Conservation (phyloP, 352 stramenopile genomes). For the Pilasporangium apinafurcum region DNA sequence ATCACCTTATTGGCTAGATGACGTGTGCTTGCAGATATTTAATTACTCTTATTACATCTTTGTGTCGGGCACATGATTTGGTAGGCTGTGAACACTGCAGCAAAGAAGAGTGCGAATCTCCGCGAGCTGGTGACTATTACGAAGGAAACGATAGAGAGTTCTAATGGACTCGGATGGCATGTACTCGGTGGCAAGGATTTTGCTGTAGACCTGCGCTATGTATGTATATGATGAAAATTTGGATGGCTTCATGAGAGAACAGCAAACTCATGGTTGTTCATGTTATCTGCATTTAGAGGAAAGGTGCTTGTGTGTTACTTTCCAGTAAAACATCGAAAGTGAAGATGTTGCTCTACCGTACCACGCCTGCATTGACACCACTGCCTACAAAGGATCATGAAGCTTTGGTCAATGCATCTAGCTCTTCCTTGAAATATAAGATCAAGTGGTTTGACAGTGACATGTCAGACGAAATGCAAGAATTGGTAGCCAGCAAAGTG, state of each 20-base stretch:
- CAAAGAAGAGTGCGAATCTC: conserved; percentile 46
- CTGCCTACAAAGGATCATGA: conserved; percentile 26
- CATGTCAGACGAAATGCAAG: conserved; percentile 44
- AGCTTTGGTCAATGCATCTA: conserved; percentile 6
- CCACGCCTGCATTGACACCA: conserved; percentile 26
- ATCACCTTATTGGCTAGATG: background rate
- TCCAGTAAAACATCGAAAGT: conserved; percentile 52
- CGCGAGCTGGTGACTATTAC: conserved; percentile 45
- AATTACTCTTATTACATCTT: background rate
- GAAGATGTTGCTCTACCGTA: conserved; percentile 73
- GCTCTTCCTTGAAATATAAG: conserved; percentile 20
- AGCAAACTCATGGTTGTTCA: too few species aligned
- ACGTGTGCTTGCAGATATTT: background rate
- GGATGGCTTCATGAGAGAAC: too few species aligned
- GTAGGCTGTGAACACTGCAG: conserved; percentile 45
- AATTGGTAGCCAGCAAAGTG: conserved; percentile 22
- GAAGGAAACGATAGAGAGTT: conserved; percentile 29
- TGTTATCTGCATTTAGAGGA: conserved; percentile 30
- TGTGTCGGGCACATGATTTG: too few species aligned
- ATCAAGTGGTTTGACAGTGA: conserved; percentile 41
- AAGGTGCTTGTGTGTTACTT: conserved; percentile 58
- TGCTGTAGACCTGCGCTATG: conserved; percentile 70
- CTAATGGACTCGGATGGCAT: conserved; percentile 60
- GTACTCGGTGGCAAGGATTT: conserved; percentile 63
- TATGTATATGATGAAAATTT: conserved; percentile 17